Base-by-base conservation (phyloP, 345 rosid species). In the Eutrema heterophyllum region DNA sequence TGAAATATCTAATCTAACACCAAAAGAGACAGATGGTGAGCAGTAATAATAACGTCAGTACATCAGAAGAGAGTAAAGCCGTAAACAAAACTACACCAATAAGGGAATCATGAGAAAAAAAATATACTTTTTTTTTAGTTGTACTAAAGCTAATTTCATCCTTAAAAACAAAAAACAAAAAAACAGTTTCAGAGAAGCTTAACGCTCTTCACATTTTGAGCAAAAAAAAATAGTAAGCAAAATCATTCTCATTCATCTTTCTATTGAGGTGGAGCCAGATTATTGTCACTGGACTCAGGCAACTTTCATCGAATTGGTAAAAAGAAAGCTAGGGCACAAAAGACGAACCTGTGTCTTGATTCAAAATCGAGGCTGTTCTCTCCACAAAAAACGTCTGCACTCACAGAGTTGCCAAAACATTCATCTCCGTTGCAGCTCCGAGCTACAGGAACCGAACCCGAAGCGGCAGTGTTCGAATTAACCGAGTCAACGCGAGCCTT, bases 321-420 rank as follows among this genome's bases (percentile, higher is more conserved):
- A 40, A 64, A 73, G 24, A 40, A 73, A 68, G 7, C 56, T 70
- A 64, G 60, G 70, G 60, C 66, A 70, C 65, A 26, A 41, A 60
- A 63, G 14, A 35, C 30, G 38, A 76, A 86, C 90, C 93, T 86
- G 57, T 80, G 80, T 68, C 82, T 82, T 56, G 75, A 53, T 55
- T 84, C 89, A 73, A 69, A 83, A 55, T 83, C 81, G 72, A 79
- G 70, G 54, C 48, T 77, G 81, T 77, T 86, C 33, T 87, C 90
- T 24, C 89, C 87, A 55, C 69, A 81, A 39, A 85, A 81, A 59
- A 46, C 84, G 43, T 86, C 84, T 36, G 62, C n/a, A 30, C 64
- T 78, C 62, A 11, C 48, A 4, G 35, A 70, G 51, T 77, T 27
- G 13, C 72, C 69, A 36, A 50, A 33, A 45, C 58, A 32, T 7